Evolutionary conservation across 495 filamentous ascomycete species (phyloP).

Genomic region (Mytilinidion resinicola): DNA sequence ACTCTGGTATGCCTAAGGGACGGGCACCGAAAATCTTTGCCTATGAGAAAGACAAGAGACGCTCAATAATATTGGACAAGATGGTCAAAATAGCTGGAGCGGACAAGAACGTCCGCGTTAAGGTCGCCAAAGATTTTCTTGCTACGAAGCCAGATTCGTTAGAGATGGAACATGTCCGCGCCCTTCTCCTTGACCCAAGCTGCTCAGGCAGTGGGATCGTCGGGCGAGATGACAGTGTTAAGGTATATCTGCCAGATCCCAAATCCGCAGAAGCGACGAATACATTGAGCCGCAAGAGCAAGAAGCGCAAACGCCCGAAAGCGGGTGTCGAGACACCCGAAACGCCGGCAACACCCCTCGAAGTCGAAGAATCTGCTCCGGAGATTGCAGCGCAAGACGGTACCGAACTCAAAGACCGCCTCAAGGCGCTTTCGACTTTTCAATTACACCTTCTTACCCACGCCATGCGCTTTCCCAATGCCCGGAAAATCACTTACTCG

Average conservation of each 20-base stretch:
- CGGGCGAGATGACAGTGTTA: constrained; percentile 68
- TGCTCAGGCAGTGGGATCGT: constrained; percentile 95
- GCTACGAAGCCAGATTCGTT: constrained; percentile 55
- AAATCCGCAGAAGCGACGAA: background rate
- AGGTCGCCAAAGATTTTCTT: constrained; percentile 72
- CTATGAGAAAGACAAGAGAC: constrained; percentile 60
- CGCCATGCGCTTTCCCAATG: constrained; percentile 76
- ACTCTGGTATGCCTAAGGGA: constrained; percentile 1
- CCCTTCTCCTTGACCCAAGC: constrained; percentile 81
- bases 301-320: constrained; percentile 35
- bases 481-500: constrained; percentile 73
- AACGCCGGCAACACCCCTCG: constrained; percentile 19
- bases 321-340: background rate
- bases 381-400: constrained; percentile 20
- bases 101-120: constrained; percentile 54
- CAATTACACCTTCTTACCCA: constrained; percentile 35
- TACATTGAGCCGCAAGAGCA: constrained; percentile 26
- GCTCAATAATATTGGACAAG: constrained; percentile 66
- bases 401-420: constrained; percentile 38
- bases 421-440: constrained; percentile 48
- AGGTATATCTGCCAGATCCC: constrained; percentile 46
- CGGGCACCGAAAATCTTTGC: constrained; percentile 49
- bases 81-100: constrained; percentile 77
- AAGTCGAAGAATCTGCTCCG: constrained; percentile 39
- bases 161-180: constrained; percentile 54